Conservation (phyloP, 208 protist genomes). For the Trypanosomatidae sp. region DNA sequence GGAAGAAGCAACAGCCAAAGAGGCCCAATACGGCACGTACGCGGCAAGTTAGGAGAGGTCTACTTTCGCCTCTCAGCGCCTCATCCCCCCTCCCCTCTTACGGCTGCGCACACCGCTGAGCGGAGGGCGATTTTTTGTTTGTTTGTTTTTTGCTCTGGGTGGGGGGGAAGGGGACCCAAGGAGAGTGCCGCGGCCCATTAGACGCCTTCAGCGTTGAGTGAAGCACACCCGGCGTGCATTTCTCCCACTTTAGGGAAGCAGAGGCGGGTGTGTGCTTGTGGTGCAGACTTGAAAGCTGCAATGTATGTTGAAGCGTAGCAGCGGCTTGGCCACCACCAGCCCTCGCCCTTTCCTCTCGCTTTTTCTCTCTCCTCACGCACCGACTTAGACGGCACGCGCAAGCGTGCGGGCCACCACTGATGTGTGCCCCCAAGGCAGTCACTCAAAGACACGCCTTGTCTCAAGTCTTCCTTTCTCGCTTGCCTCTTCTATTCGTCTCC, state of each 20-base stretch:
- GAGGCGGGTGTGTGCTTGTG: neutral
- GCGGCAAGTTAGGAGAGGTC: neutral
- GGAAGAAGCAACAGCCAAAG: neutral
- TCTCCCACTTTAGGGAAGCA: neutral
- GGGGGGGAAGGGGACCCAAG: neutral
- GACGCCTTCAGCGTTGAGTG: neutral
- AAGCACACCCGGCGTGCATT: neutral
- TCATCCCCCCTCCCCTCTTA: neutral
- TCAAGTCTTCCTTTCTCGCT: neutral
- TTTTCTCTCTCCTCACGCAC: neutral
- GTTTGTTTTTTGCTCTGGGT: neutral
- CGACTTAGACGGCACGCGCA: too few relatives aligned
- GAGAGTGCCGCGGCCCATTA: neutral
- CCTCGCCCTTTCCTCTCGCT: neutral
- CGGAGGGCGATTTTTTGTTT: neutral
- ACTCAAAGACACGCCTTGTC: neutral
- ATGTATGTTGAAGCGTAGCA: neutral
- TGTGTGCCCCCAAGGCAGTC: neutral
- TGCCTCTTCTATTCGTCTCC: neutral
- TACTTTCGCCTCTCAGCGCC: neutral
- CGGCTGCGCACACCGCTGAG: neutral
- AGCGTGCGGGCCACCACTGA: neutral
- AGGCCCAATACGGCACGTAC: neutral
- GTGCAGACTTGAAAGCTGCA: neutral
- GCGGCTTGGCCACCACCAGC: neutral